Base-by-base conservation (phyloP, 1,284 basidiomycete genomes). In the Mycena citricolor region DNA sequence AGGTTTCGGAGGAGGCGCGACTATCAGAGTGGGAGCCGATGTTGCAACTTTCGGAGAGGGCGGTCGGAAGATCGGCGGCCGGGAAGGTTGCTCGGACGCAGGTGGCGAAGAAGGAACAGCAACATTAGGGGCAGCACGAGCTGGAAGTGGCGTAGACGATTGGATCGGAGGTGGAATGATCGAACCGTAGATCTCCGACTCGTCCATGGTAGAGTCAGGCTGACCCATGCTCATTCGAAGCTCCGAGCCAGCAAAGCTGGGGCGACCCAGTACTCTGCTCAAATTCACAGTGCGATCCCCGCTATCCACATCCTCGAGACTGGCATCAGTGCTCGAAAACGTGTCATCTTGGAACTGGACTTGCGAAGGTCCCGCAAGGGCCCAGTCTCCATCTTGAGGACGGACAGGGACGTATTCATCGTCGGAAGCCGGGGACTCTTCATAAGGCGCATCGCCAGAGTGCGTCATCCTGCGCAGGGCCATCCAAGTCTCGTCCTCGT, bases 241-340 rank as follows among this genome's bases (percentile, higher is more conserved):
- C 17, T 52, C 45, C 38, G 43, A 46, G 14, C 53, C 56, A 16
- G 59, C 65, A 21, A 66, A 54, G 51, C 66, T 70, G 24, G 55
- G 52, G 37, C 66, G 67, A 14, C 66, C 64, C 24, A 71, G 58
- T 23, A 75, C 60, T 44, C 65, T 66, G 44, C 75, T 79, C 25
- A 77, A 59, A 51, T 83, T 75, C 56, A 82, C 65, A 2, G 76
- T 77, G 32, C 74, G 68, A 31, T 76, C 70, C 16, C 67, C 71
- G 38, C 59, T 60, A 42, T 59, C 62, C 29, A 49, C 65, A 4
- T 69, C 68, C 22, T 64, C 62, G 40, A 80, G 76, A 57, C 81
- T 83, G 42, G 76, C 76, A 39, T 85, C 83, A 2, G 74, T 73
- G 50, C 72, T 81, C 6, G 75, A 75, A 57, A 85, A 48, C 61